Conservation (phyloP, 208 protist genomes). For the Leishmania guyanensis region DNA sequence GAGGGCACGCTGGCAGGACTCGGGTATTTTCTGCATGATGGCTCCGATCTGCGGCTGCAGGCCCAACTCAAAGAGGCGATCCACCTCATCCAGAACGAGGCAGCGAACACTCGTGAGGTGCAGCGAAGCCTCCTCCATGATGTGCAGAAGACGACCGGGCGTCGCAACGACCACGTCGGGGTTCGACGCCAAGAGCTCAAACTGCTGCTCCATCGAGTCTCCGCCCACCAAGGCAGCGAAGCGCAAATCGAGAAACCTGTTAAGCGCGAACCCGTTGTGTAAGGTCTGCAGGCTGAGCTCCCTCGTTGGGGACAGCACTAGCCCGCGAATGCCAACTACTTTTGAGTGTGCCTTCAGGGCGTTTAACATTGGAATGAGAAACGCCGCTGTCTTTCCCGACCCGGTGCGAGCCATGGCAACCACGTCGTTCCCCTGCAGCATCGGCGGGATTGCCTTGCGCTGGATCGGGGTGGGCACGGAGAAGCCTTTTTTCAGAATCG, state of each 20-base stretch:
- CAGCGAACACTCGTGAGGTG: constrained; percentile 92
- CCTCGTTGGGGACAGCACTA: constrained; percentile 98
- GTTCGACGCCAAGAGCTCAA: constrained; percentile 94
- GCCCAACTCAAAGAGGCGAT: constrained; percentile 99
- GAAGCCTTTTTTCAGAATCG: constrained; percentile 96
- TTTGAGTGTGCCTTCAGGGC: constrained; percentile 90
- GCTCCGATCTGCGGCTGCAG: constrained; percentile 95
- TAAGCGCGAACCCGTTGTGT: constrained; percentile 95
- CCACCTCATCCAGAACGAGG: constrained; percentile 99
- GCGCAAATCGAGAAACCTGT: constrained; percentile 93
- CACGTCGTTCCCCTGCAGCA: constrained; percentile 96
- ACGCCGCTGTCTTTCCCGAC: constrained; percentile 99
- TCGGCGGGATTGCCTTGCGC: constrained; percentile 95
- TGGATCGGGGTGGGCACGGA: constrained; percentile 99
- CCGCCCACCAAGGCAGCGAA: constrained; percentile 97
- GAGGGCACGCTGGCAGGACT: constrained; percentile 95
- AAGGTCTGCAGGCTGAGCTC: constrained; percentile 98
- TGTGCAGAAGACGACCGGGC: constrained; percentile 98
- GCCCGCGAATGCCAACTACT: constrained; percentile 94
- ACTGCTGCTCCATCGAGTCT: constrained; percentile 97
- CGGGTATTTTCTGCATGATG: constrained; percentile 95
- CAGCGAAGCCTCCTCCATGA: constrained; percentile 95
- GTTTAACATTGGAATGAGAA: constrained; percentile 98
- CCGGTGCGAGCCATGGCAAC: constrained; percentile 99
- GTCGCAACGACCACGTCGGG: constrained; percentile 99